phyloP scores from a whole-genome alignment of 352 stramenopile genomes.

The Phytophthora agathidicida region DNA sequence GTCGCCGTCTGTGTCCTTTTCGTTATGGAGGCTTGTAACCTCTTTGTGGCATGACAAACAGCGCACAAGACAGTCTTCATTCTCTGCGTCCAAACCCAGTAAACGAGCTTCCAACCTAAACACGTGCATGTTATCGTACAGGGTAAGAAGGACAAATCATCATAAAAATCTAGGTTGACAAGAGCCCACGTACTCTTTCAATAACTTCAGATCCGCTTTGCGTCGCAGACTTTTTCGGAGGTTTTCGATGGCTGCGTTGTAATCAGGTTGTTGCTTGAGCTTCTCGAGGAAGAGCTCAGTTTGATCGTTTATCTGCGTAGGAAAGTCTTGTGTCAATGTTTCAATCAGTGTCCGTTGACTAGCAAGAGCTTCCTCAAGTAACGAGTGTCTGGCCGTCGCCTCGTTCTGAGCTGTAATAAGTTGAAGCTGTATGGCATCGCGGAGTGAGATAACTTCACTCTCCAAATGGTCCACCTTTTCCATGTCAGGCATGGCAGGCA shows the following conservation, averaged over 20 bases:
- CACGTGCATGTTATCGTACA: no score
- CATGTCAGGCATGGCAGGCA: conserved; percentile 42
- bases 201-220: conserved; percentile 67
- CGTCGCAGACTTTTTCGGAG: conserved; percentile 48
- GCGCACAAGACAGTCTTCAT: conserved; percentile 70
- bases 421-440: conserved; percentile 40
- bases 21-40: conserved; percentile 31
- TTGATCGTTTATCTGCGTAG: conserved; percentile 35
- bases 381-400: conserved; percentile 30
- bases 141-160: no score
- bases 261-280: conserved; percentile 48
- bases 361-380: conserved; percentile 33
- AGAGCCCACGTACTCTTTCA: conserved; percentile 63
- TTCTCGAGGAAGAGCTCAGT: conserved; percentile 48
- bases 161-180: not conserved
- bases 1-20: conserved; percentile 20
- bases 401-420: conserved; percentile 38
- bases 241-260: conserved; percentile 48
- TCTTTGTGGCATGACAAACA: conserved; percentile 80
- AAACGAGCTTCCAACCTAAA: conserved; percentile 60
- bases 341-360: conserved; percentile 44
- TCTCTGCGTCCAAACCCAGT: conserved; percentile 51
- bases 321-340: conserved; percentile 27
- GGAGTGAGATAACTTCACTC: conserved; percentile 43
- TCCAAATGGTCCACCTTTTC: conserved; percentile 52